phyloP scores from a whole-genome alignment of 495 filamentous ascomycete species.

The Daldinia decipiens region DNA sequence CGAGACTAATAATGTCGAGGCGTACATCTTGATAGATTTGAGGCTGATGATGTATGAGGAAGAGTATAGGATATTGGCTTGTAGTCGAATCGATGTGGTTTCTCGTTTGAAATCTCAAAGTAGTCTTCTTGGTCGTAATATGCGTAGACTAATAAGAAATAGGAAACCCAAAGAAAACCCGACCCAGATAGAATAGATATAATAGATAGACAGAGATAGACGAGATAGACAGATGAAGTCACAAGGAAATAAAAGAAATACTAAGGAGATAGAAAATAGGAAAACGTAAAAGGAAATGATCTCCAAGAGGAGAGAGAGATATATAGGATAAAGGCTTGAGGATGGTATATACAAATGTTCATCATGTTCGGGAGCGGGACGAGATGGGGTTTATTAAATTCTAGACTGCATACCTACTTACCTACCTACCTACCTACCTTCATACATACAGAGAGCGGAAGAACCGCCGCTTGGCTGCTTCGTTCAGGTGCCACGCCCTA shows the following conservation, averaged over 20 bases:
- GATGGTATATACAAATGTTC: conserved; percentile 45
- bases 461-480: conserved; percentile 25
- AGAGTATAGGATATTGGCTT: conserved; percentile 16
- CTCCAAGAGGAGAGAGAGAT: conserved; percentile 39
- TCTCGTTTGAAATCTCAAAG: conserved; percentile 29
- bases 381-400: conserved; percentile 42
- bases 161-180: conserved; percentile 48
- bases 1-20: conserved; percentile 56
- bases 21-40: conserved; percentile 54
- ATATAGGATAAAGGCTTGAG: conserved; percentile 40
- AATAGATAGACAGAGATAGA: conserved; percentile 40
- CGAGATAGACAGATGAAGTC: conserved; percentile 27
- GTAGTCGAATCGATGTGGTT: conserved; percentile 35
- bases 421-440: too few relatives aligned
- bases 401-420: background rate
- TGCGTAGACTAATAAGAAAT: conserved; percentile 45
- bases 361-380: conserved; percentile 34
- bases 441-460: conserved; percentile 7
- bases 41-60: conserved; percentile 25
- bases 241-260: conserved; percentile 45
- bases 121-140: conserved; percentile 42
- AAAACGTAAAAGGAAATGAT: conserved; percentile 51
- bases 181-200: conserved; percentile 38
- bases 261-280: conserved; percentile 46
- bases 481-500: conserved; percentile 35